Conservation (phyloP, 2,329 filamentous ascomycete species). For the Colletotrichum godetiae region DNA sequence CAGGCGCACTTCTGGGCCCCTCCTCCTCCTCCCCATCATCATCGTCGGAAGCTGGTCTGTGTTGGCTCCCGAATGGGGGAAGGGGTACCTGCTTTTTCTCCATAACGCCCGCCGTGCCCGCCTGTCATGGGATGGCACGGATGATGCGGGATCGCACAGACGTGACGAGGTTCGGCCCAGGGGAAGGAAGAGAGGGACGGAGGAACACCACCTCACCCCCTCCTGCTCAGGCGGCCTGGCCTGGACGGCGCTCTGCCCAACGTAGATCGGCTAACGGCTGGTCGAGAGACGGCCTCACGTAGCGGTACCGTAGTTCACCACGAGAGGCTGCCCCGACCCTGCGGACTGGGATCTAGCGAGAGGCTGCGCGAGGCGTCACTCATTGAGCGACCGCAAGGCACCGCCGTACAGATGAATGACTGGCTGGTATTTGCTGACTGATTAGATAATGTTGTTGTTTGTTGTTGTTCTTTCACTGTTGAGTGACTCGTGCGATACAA, state of each 20-base stretch:
- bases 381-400: not conserved
- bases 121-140: slow-evolving; percentile 1
- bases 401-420: not conserved
- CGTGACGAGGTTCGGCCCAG: not conserved
- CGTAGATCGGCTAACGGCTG: slow-evolving; percentile 30
- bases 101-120: not conserved
- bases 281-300: slow-evolving; percentile 12
- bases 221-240: not conserved
- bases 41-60: slow-evolving; percentile 28
- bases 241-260: not conserved
- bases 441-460: not conserved
- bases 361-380: slow-evolving; percentile 30
- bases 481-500: not conserved
- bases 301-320: slow-evolving; percentile 14
- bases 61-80: slow-evolving; percentile 15
- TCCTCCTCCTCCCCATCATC: not conserved
- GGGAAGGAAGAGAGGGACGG: not conserved
- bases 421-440: not conserved
- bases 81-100: not conserved
- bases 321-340: slow-evolving; percentile 32
- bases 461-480: not conserved
- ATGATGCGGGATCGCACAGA: slow-evolving; percentile 20
- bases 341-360: slow-evolving; percentile 21
- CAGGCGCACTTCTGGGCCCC: not conserved
- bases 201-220: not conserved